A percentile compares a stretch with the other conserved stretches of the same genome.
Conservation (phyloP, 805 yeast species). For the Ogataea corticis region DNA sequence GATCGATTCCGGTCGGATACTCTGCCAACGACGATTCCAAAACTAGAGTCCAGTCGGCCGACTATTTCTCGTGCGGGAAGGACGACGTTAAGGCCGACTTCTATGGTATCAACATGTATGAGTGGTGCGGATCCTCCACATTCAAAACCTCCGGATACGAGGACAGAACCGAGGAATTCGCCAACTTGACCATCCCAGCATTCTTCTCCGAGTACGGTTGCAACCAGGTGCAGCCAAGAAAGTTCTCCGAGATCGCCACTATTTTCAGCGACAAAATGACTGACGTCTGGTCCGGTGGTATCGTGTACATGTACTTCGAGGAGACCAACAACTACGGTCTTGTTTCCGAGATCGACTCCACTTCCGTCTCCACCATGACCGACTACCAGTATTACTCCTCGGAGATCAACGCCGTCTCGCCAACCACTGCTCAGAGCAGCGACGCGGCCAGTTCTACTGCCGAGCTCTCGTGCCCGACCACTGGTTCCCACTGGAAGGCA, state of each 20-base stretch:
- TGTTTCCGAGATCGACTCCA: constrained; percentile 50
- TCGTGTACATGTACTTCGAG: constrained; percentile 81
- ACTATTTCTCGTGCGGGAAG: constrained; percentile 76
- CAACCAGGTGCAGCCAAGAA: constrained; percentile 67
- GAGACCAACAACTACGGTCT: constrained; percentile 77
- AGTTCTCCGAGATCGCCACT: constrained; percentile 69
- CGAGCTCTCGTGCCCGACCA: constrained; percentile 62
- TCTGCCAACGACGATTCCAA: constrained; percentile 74
- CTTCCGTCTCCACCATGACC: constrained; percentile 55
- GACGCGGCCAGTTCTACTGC: constrained; percentile 43
- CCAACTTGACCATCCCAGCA: constrained; percentile 66
- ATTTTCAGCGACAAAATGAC: constrained; percentile 70
- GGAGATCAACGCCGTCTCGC: constrained; percentile 55
- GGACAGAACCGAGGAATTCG: constrained; percentile 62
- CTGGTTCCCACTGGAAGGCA: constrained; percentile 61
- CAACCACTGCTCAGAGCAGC: constrained; percentile 47
- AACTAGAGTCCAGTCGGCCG: constrained; percentile 68
- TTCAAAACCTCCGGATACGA: constrained; percentile 64
- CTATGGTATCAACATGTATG: constrained; percentile 88
- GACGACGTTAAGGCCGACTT: constrained; percentile 67
- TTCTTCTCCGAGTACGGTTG: constrained; percentile 88
- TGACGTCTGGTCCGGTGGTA: constrained; percentile 88
- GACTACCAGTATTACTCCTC: constrained; percentile 66
- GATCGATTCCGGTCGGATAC: constrained; percentile 78
- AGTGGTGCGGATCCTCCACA: constrained; percentile 76